Conservation (phyloP, 306 rosid genomes). For the Quercus suber region DNA sequence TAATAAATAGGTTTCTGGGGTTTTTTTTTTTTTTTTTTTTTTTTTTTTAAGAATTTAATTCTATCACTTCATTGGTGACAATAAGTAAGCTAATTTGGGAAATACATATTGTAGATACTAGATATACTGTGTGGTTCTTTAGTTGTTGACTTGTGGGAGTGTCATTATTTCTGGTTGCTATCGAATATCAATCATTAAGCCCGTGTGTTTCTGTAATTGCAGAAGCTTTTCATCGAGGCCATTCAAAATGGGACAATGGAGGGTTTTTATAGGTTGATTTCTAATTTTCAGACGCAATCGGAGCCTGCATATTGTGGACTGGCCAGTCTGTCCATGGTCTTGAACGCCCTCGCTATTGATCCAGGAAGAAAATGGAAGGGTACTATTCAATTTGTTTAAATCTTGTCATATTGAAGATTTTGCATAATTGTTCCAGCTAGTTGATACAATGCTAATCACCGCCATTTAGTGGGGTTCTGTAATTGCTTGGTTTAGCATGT, state of each 20-base stretch:
- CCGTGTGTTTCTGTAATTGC: constrained; percentile 21
- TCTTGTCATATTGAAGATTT: not conserved
- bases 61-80: not conserved
- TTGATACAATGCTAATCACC: not conserved
- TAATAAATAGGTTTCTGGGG: not conserved
- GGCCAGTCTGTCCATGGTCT: constrained; percentile 89
- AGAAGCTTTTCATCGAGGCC: constrained; percentile 76
- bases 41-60: not conserved
- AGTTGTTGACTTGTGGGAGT: too few relatives aligned
- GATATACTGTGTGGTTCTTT: not conserved
- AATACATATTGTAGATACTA: not conserved
- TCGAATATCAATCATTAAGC: not conserved
- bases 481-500: not conserved
- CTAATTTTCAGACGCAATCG: constrained; percentile 84
- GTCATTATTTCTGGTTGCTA: not conserved
- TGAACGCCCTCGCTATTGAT: constrained; percentile 93
- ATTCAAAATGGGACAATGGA: constrained; percentile 84
- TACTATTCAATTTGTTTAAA: not conserved
- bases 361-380: constrained; percentile 99
- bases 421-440: not conserved
- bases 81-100: not conserved
- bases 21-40: not conserved
- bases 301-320: constrained; percentile 95
- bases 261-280: constrained; percentile 71
- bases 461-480: not conserved